Conservation (phyloP, 2,329 filamentous ascomycete genomes). For the Cadophora gregata region DNA sequence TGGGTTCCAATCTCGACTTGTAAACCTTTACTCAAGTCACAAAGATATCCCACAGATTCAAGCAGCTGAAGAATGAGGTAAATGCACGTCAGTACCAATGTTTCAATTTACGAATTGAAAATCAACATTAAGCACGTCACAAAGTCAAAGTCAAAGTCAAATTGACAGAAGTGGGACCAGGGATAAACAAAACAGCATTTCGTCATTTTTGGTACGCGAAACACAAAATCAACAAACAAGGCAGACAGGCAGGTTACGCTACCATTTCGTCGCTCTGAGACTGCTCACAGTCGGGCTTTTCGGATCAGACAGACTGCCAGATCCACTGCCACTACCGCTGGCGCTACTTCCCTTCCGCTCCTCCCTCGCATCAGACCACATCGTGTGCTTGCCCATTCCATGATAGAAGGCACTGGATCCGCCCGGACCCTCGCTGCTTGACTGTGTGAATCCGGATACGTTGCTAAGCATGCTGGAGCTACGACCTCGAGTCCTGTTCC, state of each 20-base stretch:
- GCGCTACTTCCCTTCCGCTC: constrained; percentile 34
- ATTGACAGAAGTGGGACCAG: neutral
- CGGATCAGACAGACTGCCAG: constrained; percentile 56
- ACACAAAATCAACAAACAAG: constrained; percentile 12
- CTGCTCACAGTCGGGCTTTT: constrained; percentile 52
- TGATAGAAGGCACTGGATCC: constrained; percentile 16
- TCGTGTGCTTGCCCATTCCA: constrained; percentile 23
- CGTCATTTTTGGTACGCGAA: constrained; percentile 19
- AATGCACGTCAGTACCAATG: neutral
- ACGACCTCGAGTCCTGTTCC: constrained; percentile 52
- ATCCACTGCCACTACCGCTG: constrained; percentile 35
- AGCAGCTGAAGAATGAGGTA: neutral
- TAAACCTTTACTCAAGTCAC: neutral
- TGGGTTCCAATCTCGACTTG: neutral
- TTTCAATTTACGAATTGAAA: neutral
- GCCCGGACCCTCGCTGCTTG: constrained; percentile 54
- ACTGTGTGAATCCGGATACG: constrained; percentile 70
- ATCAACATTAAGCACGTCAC: constrained; percentile 5
- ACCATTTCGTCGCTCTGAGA: constrained; percentile 23
- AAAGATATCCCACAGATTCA: neutral
- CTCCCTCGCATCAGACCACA: constrained; percentile 35
- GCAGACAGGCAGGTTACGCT: constrained; percentile 2
- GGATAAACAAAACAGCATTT: constrained; percentile 20
- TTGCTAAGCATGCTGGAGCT: constrained; percentile 72
- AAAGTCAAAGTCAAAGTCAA: neutral